Percentiles rank a stretch among this genome's conserved stretches.
Evolutionary conservation across 306 rosid genomes (phyloP).

Genomic region (Prunus fruticosa): DNA sequence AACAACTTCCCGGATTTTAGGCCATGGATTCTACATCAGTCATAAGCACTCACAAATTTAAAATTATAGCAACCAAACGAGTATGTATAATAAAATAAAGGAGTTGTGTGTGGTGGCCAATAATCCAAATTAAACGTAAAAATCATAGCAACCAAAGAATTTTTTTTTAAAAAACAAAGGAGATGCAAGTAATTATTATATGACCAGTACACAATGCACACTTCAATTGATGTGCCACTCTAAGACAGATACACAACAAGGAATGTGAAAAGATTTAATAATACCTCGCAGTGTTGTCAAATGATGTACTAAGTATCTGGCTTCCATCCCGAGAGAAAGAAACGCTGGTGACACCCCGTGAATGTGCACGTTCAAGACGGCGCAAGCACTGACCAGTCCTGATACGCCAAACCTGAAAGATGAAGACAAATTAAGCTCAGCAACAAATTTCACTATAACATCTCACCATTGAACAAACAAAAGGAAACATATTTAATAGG

Average conservation of each 20-base stretch:
- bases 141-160: neutral
- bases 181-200: neutral
- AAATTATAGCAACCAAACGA: neutral
- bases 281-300: constrained; percentile 96
- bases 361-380: constrained; percentile 97
- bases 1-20: constrained; percentile 90
- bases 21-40: constrained; percentile 74
- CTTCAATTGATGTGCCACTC: neutral
- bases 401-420: constrained; percentile 86
- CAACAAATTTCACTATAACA: neutral
- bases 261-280: constrained; percentile 16
- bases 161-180: neutral
- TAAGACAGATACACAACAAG: neutral
- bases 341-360: constrained; percentile 93
- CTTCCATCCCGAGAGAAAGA: constrained; percentile 97
- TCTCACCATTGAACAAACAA: neutral
- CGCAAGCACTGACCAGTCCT: constrained; percentile 99
- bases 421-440: neutral
- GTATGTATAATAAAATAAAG: neutral
- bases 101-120: neutral
- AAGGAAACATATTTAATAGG: neutral
- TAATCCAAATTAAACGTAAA: neutral
- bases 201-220: neutral
- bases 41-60: constrained; percentile 1
- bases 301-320: constrained; percentile 92